A percentile compares a stretch with the other conserved stretches of the same genome.
Evolutionary conservation across 148 eudicot genomes (phyloP).

Genomic region (Nepenthes mirabilis): DNA sequence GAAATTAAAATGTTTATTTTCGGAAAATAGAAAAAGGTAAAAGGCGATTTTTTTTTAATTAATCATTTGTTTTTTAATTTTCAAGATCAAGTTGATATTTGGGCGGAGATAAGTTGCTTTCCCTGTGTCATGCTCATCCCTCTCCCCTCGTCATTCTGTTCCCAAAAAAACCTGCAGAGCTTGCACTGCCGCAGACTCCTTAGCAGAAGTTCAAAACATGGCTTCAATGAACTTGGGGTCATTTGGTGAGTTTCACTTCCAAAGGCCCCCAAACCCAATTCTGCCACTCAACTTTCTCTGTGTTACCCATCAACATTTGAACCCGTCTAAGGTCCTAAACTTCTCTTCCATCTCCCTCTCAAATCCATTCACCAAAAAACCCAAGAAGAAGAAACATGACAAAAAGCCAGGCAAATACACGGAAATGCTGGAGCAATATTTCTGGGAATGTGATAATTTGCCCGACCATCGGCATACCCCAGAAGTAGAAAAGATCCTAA

Average conservation of each 20-base stretch:
- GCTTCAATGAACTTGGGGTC: conserved; percentile 57
- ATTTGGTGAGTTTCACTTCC: conserved; percentile 46
- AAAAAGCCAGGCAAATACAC: conserved; percentile 38
- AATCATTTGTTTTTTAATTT: no score
- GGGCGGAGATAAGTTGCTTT: no score
- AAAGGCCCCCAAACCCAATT: conserved; percentile 41
- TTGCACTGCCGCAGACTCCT: no score
- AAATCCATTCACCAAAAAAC: conserved; percentile 9
- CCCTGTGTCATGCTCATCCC: no score
- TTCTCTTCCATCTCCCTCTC: conserved; percentile 45
- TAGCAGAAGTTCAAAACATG: conserved; percentile 12
- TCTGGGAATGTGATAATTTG: conserved; percentile 66
- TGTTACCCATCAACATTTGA: conserved; percentile 17
- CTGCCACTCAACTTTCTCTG: conserved; percentile 36
- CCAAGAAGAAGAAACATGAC: conserved; percentile 6
- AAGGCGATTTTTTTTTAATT: no score
- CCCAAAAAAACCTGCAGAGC: no score
- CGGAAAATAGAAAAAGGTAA: no score
- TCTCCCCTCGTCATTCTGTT: no score
- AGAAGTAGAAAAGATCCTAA: conserved; percentile 46
- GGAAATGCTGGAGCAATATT: conserved; percentile 62
- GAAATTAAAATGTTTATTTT: no score
- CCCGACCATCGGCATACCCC: conserved; percentile 65
- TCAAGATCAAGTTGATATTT: no score
- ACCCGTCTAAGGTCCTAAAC: conserved; percentile 34